Evolutionary conservation across 345 rosid species (phyloP).

Genomic region (Brassica carinata): DNA sequence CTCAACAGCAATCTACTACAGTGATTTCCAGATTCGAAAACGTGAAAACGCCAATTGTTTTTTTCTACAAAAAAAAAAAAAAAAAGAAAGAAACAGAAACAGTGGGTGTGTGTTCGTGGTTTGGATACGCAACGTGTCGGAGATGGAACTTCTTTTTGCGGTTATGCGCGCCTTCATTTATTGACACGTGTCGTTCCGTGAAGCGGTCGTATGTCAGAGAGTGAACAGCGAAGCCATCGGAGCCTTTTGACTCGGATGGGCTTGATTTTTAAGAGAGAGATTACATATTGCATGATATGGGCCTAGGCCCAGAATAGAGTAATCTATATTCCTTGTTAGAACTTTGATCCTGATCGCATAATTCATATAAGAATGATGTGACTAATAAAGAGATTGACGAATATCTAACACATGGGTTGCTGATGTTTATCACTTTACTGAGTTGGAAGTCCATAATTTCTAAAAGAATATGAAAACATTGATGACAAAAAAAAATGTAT

Average conservation of each 20-base stretch:
- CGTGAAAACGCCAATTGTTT: background rate
- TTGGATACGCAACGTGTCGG: conserved; percentile 29
- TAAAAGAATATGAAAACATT: background rate
- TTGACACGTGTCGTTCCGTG: conserved; percentile 13
- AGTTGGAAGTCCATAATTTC: background rate
- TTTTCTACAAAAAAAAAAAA: background rate
- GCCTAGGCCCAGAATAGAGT: background rate
- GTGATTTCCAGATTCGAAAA: background rate
- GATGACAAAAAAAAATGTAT: background rate
- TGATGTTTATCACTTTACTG: background rate
- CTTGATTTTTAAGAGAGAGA: background rate
- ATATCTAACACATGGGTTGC: background rate
- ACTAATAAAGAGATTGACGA: background rate
- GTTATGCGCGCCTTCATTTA: conserved; percentile 9
- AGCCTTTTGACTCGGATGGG: conserved; percentile 20
- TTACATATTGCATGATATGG: background rate
- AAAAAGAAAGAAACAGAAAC: background rate
- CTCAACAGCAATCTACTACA: background rate
- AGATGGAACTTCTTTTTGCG: conserved; percentile 16
- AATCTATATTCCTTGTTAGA: background rate
- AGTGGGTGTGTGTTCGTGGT: conserved; percentile 17
- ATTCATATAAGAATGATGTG: background rate
- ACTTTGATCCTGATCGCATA: background rate
- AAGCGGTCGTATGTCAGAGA: conserved; percentile 18
- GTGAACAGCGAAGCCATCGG: conserved; percentile 8